Base-by-base conservation (phyloP, 495 filamentous ascomycete genomes). In the Aspergillus diversus region DNA sequence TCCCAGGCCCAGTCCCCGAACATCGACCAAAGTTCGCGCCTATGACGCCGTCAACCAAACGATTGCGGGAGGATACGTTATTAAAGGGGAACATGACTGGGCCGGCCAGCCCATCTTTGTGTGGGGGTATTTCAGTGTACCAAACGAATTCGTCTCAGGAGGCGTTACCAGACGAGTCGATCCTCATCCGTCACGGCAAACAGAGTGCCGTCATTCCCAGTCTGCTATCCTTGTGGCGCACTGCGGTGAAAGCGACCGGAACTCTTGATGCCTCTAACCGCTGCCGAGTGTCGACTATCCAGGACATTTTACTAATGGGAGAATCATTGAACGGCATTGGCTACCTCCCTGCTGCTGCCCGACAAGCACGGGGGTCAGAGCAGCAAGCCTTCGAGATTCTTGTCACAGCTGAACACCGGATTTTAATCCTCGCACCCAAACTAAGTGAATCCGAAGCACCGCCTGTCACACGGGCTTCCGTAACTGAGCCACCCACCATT, bases 1-100 rank as follows among this genome's bases (percentile, higher is more conserved):
- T 69, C 7, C 57, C 71, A 42, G 50, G 59, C 74, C 55, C 70
- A 77, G 47, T 55, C 65, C 73, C 42, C 69, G 78, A 70, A 62
- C 75, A 77, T 60, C 78, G 63, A 52, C 77, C 86, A 5, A 86
- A 82, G 63, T 88, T 96, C 55, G 89, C 87, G 1, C 92, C 92
- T 0, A 91, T 93, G 89, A 96, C 92, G 6, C 92, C 92, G 3
- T 87, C 90, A 37, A 92, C 92, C 3, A 83, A 91, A 55, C 87
- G 87, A 13, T 65, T 82, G 1, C 81, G 80, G 16, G 79, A 88
- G 66, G 83, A 86, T 57, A 77, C 73, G 1, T 72, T 89, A 7
- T 81, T 89, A 55, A 80, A 78, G 50, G 83, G 83, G 12, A 68
- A 73, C 21, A 69, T 73, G 5, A 63, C 67, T 56, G 71, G 57